Conservation (phyloP, 2,329 filamentous ascomycete species). For the Fusarium gaditjirri region DNA sequence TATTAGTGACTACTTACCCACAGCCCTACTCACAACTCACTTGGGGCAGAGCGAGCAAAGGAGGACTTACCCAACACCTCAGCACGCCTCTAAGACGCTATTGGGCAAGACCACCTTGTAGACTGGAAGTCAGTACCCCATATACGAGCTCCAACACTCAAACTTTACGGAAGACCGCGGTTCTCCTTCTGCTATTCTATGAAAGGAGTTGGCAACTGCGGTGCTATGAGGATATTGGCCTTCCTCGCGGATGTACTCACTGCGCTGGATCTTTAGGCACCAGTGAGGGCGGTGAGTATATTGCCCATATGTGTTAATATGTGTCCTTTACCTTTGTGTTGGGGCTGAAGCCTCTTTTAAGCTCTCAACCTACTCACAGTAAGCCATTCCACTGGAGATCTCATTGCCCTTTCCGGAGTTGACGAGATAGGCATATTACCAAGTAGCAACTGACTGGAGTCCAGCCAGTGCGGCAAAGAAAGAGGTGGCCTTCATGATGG, state of each 20-base stretch:
- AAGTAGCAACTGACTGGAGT: neutral
- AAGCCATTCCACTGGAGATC: neutral
- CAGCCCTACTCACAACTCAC: neutral
- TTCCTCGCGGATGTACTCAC: too few species aligned
- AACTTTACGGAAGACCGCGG: too few species aligned
- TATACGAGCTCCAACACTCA: neutral
- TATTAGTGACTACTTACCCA: neutral
- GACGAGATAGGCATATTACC: neutral
- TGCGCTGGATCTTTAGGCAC: too few species aligned
- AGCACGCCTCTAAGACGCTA: neutral
- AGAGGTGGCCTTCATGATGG: neutral
- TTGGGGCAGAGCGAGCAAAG: neutral
- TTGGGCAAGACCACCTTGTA: neutral
- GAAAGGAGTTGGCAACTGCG: too few species aligned
- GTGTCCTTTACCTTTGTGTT: too few species aligned
- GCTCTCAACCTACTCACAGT: too few species aligned
- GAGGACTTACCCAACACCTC: neutral
- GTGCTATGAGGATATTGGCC: too few species aligned
- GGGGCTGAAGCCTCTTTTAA: too few species aligned
- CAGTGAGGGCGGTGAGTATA: too few species aligned
- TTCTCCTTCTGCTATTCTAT: too few species aligned
- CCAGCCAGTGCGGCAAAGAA: neutral
- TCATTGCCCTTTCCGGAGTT: neutral
- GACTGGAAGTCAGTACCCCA: neutral
- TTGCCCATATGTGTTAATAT: too few species aligned